These are phyloP conservation scores for Daldinia loculata DNA, from an alignment of 495 filamentous ascomycete species.

Conservation along the genomic window DNA sequence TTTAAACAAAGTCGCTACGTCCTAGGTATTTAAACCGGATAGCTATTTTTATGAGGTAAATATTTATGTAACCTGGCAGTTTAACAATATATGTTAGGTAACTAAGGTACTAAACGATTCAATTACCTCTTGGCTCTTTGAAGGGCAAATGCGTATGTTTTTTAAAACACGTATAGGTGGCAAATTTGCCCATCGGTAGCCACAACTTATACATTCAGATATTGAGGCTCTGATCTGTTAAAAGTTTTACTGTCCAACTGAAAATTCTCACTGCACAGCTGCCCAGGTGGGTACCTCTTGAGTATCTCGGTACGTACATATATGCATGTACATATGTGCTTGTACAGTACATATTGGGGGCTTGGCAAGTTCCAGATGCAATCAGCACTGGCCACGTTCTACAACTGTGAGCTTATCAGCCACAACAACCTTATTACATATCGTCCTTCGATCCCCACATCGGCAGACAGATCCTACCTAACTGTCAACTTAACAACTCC, in stretches of 20 bases:
- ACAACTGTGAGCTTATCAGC: slow-evolving; percentile 29
- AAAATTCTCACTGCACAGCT: slow-evolving; percentile 2
- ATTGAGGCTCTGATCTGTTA: neutral
- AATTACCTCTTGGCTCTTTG: too few species aligned
- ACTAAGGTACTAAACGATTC: neutral
- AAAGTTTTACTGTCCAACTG: neutral
- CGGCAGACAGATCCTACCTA: slow-evolving; percentile 29
- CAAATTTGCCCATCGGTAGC: neutral
- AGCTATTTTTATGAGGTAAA: too few species aligned
- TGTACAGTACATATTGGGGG: neutral
- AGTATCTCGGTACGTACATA: neutral
- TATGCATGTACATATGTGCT: neutral
- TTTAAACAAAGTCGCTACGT: too few species aligned
- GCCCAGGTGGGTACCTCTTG: neutral
- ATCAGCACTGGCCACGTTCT: slow-evolving; percentile 36
- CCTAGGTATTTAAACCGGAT: too few species aligned
- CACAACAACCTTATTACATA: slow-evolving; percentile 24
- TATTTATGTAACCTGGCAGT: neutral
- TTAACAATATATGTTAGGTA: neutral
- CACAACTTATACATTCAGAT: neutral
- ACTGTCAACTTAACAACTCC: slow-evolving; percentile 22
- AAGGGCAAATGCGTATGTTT: too few species aligned
- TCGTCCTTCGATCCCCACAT: slow-evolving; percentile 31
- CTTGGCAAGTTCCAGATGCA: slow-evolving; percentile 11
- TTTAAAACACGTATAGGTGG: neutral